Evolutionary conservation across 2,329 filamentous ascomycete species (phyloP), one percentile per base, ranked within the genome.

Genomic region (Nectriaceae sp.): DNA sequence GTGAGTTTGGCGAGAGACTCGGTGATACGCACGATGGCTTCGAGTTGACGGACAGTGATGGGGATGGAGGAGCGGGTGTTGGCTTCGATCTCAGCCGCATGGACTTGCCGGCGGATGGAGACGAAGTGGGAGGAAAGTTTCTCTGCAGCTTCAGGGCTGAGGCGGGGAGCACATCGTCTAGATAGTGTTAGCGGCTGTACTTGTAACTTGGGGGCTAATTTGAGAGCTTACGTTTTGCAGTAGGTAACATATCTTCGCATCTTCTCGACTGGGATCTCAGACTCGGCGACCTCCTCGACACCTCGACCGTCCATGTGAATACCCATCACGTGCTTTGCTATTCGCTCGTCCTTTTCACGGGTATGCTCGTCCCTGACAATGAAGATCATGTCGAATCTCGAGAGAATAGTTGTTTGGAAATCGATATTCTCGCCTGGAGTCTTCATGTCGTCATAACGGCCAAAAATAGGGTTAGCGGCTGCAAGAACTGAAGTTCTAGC

Each of bases 321-420:
- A 39, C 88, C 85, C 85, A 99, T 96, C 65, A 99, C 93, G 81
- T 99, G 94, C 66, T 87, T 93, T 11, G 94, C 94, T 64, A 99
- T 97, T 4, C 81, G 86, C 74, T 97, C 90, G 65, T 99, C 94
- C 63, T 93, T 89, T 48, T 83, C 87, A 38, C 90, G 83, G 53
- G 93, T 90, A 68, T 99, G 94, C 53, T 96, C 91, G 68, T 99
- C 94, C 60, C 89, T 90, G 54, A 99, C 93, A 58, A 99, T 97
- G 76, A 97, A 99, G 57, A 99, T 97, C 90, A 99, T 97, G 70
- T 99, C 94, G 69, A 99, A 99, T 80, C 94, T 89, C 3, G 93
- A 97, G 57, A 99, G 69, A 63, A 99, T 97, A 3, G 94, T 99
- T 0, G 94, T 99, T 66, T 99, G 94, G 72, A 99, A 99, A 71